A percentile compares a stretch with the other conserved stretches of the same genome.
phyloP scores from a whole-genome alignment of 768 basidiomycete genomes.

The Hericium rajendrae region DNA sequence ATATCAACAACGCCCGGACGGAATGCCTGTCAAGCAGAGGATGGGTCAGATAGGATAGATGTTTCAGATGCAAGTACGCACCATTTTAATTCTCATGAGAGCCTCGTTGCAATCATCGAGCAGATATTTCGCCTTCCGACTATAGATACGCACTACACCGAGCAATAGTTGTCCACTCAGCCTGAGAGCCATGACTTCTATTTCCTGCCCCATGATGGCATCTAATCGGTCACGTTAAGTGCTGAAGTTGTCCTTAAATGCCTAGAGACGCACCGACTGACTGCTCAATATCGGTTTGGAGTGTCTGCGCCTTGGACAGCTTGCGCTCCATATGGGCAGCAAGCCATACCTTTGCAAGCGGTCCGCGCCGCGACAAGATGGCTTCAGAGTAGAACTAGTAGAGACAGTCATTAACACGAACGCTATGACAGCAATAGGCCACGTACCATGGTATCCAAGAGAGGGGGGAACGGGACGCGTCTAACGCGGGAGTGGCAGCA shows the following conservation, averaged over 20 bases:
- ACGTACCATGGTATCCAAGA: slow-evolving; percentile 10
- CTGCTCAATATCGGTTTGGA: slow-evolving; percentile 92
- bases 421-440: slow-evolving; percentile 1
- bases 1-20: slow-evolving; percentile 92
- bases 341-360: slow-evolving; percentile 96
- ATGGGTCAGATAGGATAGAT: background rate
- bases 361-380: slow-evolving; percentile 87
- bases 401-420: slow-evolving; percentile 1
- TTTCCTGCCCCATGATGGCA: slow-evolving; percentile 90
- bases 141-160: slow-evolving; percentile 96
- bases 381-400: slow-evolving; percentile 85
- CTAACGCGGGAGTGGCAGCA: slow-evolving; percentile 11
- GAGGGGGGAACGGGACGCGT: slow-evolving; percentile 4
- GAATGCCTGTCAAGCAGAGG: slow-evolving; percentile 54
- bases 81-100: slow-evolving; percentile 91
- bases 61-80: slow-evolving; percentile 19
- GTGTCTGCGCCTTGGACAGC: slow-evolving; percentile 89
- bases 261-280: slow-evolving; percentile 62
- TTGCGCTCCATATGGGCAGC: slow-evolving; percentile 98
- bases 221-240: slow-evolving; percentile 29
- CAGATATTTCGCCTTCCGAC: slow-evolving; percentile 94
- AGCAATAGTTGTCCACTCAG: slow-evolving; percentile 94
- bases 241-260: background rate
- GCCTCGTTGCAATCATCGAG: slow-evolving; percentile 98
- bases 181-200: slow-evolving; percentile 88